phyloP scores from a whole-genome alignment of 768 basidiomycete genomes.

The Panaeolus papilionaceus region DNA sequence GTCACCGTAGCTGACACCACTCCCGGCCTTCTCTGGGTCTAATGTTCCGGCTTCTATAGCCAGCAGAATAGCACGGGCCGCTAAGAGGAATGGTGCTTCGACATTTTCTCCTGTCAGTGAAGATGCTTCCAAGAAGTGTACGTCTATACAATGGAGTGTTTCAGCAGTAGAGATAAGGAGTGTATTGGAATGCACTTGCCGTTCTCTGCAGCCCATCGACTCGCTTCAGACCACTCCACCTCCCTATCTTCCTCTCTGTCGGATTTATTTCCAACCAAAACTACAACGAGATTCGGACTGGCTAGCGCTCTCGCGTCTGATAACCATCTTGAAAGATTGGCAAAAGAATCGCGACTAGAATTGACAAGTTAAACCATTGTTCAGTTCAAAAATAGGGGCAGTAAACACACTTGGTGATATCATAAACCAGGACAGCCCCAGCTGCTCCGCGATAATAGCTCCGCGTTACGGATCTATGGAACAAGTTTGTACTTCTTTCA shows the following conservation, averaged over 20 bases:
- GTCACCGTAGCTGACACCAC: constrained; percentile 97
- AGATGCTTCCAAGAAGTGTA: constrained; percentile 94
- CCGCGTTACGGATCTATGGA: constrained; percentile 81
- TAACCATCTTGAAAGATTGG: constrained; percentile 86
- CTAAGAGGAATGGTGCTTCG: constrained; percentile 89
- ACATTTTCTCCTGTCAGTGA: constrained; percentile 93
- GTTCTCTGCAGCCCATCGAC: constrained; percentile 95
- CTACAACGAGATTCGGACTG: constrained; percentile 88
- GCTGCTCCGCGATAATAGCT: constrained; percentile 97
- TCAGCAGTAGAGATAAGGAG: constrained; percentile 7
- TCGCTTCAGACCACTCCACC: constrained; percentile 95
- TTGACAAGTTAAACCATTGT: constrained; percentile 21
- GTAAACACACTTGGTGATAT: constrained; percentile 79
- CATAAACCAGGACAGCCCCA: constrained; percentile 91
- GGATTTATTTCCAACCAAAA: constrained; percentile 94
- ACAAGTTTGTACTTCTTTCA: constrained; percentile 21
- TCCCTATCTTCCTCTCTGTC: constrained; percentile 95
- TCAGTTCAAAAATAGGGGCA: not conserved
- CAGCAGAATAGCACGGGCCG: constrained; percentile 86
- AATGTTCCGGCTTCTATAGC: constrained; percentile 90
- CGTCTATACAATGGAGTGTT: constrained; percentile 53
- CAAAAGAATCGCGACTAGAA: constrained; percentile 84
- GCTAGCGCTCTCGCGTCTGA: constrained; percentile 93
- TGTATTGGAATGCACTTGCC: constrained; percentile 51
- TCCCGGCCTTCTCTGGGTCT: constrained; percentile 94